Evolutionary conservation across 768 basidiomycete species (phyloP), one percentile per base, ranked within the genome.

Genomic region (Gloeopeniophorella convolvens): DNA sequence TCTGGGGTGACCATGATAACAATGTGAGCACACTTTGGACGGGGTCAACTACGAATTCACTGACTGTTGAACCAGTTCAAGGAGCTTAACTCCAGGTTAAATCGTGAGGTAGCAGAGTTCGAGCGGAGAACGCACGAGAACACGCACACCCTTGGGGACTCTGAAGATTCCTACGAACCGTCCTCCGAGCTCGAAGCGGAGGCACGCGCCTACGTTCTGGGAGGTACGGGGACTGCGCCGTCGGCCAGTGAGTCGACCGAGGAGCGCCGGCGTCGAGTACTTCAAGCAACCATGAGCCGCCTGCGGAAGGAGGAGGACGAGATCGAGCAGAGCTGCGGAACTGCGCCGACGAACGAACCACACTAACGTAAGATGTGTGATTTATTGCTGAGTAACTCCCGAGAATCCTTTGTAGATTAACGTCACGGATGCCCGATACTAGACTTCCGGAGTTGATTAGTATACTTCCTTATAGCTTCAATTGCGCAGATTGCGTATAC

Each of bases 281-380:
- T 85, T 30, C 76, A 79, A 11, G 87, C 87, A 12, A 78, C 83
- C 1, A 74, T 79, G 65, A 70, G 65, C 23, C 74, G 87, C 24
- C 60, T 87, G 48, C 70, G 67, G 59, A 75, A 70, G 55, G 79
- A 85, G 57, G 86, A 88, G 48, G 79, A 87, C 58, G 81, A 86
- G 54, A 63, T 87, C 15, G 86, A 88, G 61, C 70, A 78, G 36
- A 78, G 77, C 46, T 88, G 86, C 65, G 86, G 85, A 21, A 87
- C 83, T 35, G 64, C 58, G 33, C 48, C 40, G n/a, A 15, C 40
- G 9, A 36, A 20, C 3, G 9, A 21, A 41, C n/a, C 27, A 10
- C 41, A 30, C 16, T 42, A 30, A 27, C 10, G 20, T 35, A 20
- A 6, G 18, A 42, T n/a, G n/a, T n/a, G n/a, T n/a, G n/a, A n/a